Percentiles rank a stretch among this genome's conserved stretches.
These are phyloP conservation scores for Fusarium haematococcum DNA, from an alignment of 2,329 filamentous ascomycete species.

Conservation along the genomic window DNA sequence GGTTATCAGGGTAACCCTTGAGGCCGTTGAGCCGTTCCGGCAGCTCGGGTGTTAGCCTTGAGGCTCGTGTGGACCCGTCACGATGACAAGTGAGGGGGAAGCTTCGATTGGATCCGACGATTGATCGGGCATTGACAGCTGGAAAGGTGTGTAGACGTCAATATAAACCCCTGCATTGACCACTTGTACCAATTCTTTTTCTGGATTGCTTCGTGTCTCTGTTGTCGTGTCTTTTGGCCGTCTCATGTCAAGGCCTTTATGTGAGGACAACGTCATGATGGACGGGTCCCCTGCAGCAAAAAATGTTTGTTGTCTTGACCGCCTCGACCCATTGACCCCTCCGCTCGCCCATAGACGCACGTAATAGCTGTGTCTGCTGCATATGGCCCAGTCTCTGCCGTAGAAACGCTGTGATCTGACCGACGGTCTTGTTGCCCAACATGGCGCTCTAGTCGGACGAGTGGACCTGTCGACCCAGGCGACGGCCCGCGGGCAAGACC, in stretches of 20 bases:
- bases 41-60: not conserved
- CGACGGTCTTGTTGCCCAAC: constrained; percentile 7
- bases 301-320: constrained; percentile 1
- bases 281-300: not conserved
- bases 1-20: not conserved
- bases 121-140: not conserved
- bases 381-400: not conserved
- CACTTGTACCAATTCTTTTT: not conserved
- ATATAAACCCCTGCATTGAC: not conserved
- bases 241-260: not conserved
- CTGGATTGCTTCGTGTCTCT: not conserved
- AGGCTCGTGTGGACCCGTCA: not conserved
- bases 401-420: constrained; percentile 23
- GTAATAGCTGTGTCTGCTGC: not conserved
- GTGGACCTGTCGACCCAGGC: constrained; percentile 34
- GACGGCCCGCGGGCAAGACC: constrained; percentile 27
- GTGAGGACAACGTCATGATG: not conserved
- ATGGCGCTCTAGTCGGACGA: constrained; percentile 20
- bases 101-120: not conserved
- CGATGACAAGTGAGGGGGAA: not conserved
- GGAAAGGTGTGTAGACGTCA: not conserved
- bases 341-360: constrained; percentile 1
- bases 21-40: not conserved
- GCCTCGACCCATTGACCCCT: not conserved
- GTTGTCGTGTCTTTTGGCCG: not conserved